Evolutionary conservation across 2,329 filamentous ascomycete genomes (phyloP).

Genomic region (Fusarium tanahbumbuense): DNA sequence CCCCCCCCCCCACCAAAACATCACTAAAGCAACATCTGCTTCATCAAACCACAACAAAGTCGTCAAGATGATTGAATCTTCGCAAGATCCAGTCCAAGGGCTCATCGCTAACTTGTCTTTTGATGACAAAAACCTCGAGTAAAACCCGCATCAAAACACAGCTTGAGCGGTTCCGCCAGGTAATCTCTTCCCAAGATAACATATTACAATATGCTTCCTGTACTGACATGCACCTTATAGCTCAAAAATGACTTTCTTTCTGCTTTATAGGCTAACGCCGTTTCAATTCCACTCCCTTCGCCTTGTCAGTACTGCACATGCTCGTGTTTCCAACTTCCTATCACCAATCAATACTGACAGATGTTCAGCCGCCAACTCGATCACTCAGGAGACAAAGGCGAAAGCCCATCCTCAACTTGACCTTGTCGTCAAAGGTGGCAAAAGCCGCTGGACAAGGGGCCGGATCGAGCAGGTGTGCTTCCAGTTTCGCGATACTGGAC

Average conservation of each 20-base stretch:
- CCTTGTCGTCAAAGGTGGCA: neutral
- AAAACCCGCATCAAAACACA: neutral
- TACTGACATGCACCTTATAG: neutral
- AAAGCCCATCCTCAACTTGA: neutral
- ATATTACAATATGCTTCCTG: too few species aligned
- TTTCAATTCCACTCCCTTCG: neutral
- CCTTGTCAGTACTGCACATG: neutral
- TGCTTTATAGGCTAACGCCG: neutral
- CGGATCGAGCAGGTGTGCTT: neutral
- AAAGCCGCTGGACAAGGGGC: neutral
- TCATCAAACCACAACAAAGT: neutral
- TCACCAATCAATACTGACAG: neutral
- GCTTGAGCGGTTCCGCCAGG: neutral
- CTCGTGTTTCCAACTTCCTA: neutral
- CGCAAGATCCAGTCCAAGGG: neutral
- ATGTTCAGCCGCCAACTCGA: neutral
- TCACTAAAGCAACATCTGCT: neutral
- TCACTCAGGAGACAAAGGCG: neutral
- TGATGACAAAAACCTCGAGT: neutral
- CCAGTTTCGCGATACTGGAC: neutral
- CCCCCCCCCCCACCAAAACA: neutral
- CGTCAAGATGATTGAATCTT: neutral
- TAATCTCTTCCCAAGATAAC: neutral
- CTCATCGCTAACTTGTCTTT: neutral
- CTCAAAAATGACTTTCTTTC: neutral